Base-by-base conservation (phyloP, 768 basidiomycete genomes). In the Lactifluus subvellereus region DNA sequence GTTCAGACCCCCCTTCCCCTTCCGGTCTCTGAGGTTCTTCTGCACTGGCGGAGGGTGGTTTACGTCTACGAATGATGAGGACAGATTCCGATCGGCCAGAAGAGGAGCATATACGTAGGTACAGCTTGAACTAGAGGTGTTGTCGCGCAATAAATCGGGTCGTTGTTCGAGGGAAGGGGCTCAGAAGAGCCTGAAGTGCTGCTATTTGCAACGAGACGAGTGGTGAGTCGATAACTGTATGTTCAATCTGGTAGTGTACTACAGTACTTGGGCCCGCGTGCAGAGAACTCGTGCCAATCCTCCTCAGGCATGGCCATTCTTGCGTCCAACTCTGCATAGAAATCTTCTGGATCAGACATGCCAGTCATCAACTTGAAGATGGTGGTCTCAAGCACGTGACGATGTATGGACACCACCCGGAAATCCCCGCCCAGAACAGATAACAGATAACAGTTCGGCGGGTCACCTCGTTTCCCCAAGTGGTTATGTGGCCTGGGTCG, bases 251-350 rank as follows among this genome's bases (percentile, higher is more conserved):
- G 37, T 14, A 16, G n/a, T 3, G 37, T n/a, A 33, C 13, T 18
- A 27, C 38, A 54, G 35, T 43, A 53, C 58, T 43, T 30, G 47
- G 1, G 38, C 16, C 5, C 16, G 30, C 16, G 38, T 35, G 58
- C 43, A 16, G 58, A 47, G 37, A 43, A 27, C 35, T 50, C 45
- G 4, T 45, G 51, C 38, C 54, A 59, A 11, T 54, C 47, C 14
- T 58, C 63, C 14, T 61, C 57, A 2, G 60, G 47, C 20, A 58
- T 30, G n/a, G 56, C 64, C 64, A 67, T 67, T 20, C 66, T 67
- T 54, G 58, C 47, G 6, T 67, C 66, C 49, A 67, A 55, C 60
- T 51, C 66, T 42, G 52, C 52, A 53, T 67, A 67, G 47, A 67
- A 66, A 47, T 18, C 50, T 57, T 65, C 50, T 14, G 48, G 52